Conservation (phyloP, 768 basidiomycete species). For the Lactarius trivialis region DNA sequence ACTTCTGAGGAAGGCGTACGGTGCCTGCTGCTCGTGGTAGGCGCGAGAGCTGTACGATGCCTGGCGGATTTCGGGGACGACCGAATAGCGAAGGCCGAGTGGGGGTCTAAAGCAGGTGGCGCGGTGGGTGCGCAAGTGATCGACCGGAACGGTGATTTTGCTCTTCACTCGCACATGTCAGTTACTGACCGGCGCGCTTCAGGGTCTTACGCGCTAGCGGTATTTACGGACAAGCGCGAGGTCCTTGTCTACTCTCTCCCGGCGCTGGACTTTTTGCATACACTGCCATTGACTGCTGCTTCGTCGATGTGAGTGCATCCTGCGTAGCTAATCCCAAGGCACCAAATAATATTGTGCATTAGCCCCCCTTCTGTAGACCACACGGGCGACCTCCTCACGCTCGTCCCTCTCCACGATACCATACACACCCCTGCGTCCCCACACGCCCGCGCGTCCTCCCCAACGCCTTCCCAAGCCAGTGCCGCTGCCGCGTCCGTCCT, state of each 20-base stretch:
- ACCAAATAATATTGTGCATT: constrained; percentile 16
- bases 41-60: constrained; percentile 51
- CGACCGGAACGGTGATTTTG: constrained; percentile 49
- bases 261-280: constrained; percentile 50
- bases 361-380: constrained; percentile 29
- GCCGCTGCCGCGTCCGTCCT: background rate
- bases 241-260: constrained; percentile 58
- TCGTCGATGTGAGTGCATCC: constrained; percentile 14
- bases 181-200: constrained; percentile 33
- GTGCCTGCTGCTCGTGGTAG: constrained; percentile 47
- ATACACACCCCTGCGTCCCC: background rate
- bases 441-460: constrained; percentile 3
- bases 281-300: constrained; percentile 21
- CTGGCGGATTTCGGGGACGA: constrained; percentile 58
- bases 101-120: constrained; percentile 46
- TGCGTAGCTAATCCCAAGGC: background rate
- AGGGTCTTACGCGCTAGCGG: constrained; percentile 43
- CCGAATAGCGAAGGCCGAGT: constrained; percentile 58
- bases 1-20: constrained; percentile 27
- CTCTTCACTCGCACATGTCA: background rate
- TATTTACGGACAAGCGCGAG: constrained; percentile 45
- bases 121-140: constrained; percentile 50
- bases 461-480: constrained; percentile 31
- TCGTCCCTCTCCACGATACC: constrained; percentile 13
- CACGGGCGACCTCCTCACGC: constrained; percentile 21